Percentiles rank a stretch among this genome's conserved stretches.
Evolutionary conservation across 345 rosid species (phyloP).

Genomic region (Raphanus sativus): DNA sequence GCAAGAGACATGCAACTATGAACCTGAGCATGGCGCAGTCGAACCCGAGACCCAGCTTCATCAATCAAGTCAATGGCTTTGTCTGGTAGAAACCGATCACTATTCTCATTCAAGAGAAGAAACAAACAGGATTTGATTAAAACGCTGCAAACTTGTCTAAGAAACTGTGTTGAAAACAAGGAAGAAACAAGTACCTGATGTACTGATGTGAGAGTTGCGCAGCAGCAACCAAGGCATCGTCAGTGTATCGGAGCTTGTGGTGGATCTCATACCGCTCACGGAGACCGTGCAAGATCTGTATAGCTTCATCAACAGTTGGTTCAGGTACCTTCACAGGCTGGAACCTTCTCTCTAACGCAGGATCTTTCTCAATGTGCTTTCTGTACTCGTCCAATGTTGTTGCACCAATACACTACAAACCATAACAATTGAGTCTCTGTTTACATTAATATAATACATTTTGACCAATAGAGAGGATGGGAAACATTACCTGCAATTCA

Average conservation of each 20-base stretch:
- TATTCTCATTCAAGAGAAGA: slow-evolving; percentile 28
- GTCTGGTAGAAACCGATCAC: slow-evolving; percentile 98
- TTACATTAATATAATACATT: background rate
- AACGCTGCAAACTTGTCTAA: slow-evolving; percentile 1
- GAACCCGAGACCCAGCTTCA: slow-evolving; percentile 99
- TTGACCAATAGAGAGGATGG: background rate
- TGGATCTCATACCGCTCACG: slow-evolving; percentile 98
- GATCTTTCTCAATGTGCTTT: slow-evolving; percentile 99
- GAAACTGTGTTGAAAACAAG: background rate
- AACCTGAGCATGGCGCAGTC: slow-evolving; percentile 94
- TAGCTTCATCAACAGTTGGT: slow-evolving; percentile 91
- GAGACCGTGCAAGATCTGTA: slow-evolving; percentile 87
- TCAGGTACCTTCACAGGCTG: slow-evolving; percentile 99
- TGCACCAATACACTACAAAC: slow-evolving; percentile 94
- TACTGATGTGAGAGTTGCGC: slow-evolving; percentile 94
- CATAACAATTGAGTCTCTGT: background rate
- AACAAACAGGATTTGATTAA: background rate
- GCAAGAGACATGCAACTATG: slow-evolving; percentile 10
- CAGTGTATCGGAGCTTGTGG: slow-evolving; percentile 98
- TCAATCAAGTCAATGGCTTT: slow-evolving; percentile 98
- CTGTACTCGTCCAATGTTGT: slow-evolving; percentile 97
- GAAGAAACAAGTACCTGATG: slow-evolving; percentile 60
- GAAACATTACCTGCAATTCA: slow-evolving; percentile 80
- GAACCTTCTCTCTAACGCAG: slow-evolving; percentile 95
- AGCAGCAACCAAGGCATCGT: slow-evolving; percentile 84